Base-by-base conservation (phyloP, 192 early-diverging fungal species). In the Backusella circina region DNA sequence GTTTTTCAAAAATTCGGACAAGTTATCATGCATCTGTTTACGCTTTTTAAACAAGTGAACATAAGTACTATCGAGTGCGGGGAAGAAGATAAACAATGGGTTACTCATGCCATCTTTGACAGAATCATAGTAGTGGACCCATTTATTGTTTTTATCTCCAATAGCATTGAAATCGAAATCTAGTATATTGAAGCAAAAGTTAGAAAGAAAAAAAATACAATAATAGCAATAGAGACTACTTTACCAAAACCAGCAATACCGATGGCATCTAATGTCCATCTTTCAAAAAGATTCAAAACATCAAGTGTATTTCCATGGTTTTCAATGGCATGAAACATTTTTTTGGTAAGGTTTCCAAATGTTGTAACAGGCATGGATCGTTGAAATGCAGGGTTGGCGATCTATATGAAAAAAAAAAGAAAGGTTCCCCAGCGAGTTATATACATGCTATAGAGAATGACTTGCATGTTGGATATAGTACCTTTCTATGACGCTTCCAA, bases 241-340 rank as follows among this genome's bases (percentile, higher is more conserved):
- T 51, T 57, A 61, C 71, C 71, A 83, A 88, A 88, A 61, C 81
- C 80, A n/a, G 85, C 85, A 16, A 80, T 79, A 28, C 88, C 88
- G 50, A 90, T 80, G 28, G 87, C 87, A 71, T 90, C 89, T 15
- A 90, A 80, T 12, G 89, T 84, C 39, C 83, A 79, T 26, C 87
- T 70, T 37, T 72, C 68, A 69, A 35, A 57, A 4, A 72, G 9
- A 37, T 18, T n/a, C 26, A 28, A 18, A 5, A 61, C 33, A 26
- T n/a, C 7, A 18, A 26, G 21, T n/a, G 51, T 31, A 10, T 10
- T n/a, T 15, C n/a, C 68, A 0, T 37, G 15, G 15, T 65, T 44
- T 23, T 77, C 75, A 5, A 77, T 71, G 30, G 66, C 30, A 32
- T 50, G 23, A 21, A 65, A 71, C 2, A 28, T 13, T 6, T 77